Evolutionary conservation across 2,329 filamentous ascomycete genomes (phyloP).

Genomic region (Cladosporium austrohemisphaericum): DNA sequence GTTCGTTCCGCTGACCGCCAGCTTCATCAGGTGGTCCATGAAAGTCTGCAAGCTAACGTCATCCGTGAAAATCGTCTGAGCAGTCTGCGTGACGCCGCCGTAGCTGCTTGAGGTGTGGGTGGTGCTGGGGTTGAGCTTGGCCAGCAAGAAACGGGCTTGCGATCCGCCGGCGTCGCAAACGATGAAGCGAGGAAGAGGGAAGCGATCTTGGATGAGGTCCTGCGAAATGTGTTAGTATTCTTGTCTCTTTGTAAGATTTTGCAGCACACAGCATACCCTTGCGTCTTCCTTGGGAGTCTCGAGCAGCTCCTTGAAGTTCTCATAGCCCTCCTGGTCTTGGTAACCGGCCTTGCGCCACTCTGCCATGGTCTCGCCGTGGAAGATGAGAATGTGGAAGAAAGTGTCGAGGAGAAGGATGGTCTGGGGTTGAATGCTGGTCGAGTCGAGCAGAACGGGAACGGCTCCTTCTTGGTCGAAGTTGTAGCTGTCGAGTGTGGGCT

Average conservation of each 20-base stretch:
- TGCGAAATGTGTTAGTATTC: slow-evolving; percentile 38
- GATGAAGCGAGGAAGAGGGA: slow-evolving; percentile 97
- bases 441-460: slow-evolving; percentile 90
- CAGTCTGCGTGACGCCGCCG: slow-evolving; percentile 81
- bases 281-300: slow-evolving; percentile 96
- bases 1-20: slow-evolving; percentile 37
- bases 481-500: slow-evolving; percentile 95
- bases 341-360: slow-evolving; percentile 98
- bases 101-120: slow-evolving; percentile 93
- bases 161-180: slow-evolving; percentile 98
- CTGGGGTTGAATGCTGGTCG: slow-evolving; percentile 89
- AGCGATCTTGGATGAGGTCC: slow-evolving; percentile 95
- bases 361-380: slow-evolving; percentile 96
- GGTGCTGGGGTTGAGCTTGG: slow-evolving; percentile 95
- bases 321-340: slow-evolving; percentile 95
- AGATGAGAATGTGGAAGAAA: slow-evolving; percentile 99
- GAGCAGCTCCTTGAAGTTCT: slow-evolving; percentile 84
- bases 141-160: slow-evolving; percentile 92
- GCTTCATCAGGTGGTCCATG: slow-evolving; percentile 99
- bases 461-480: slow-evolving; percentile 93
- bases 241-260: background rate
- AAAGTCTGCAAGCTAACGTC: slow-evolving; percentile 97
- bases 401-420: slow-evolving; percentile 94
- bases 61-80: slow-evolving; percentile 98
- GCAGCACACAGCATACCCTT: slow-evolving; percentile 58